phyloP scores from a whole-genome alignment of 2,329 filamentous ascomycete genomes.

The Fusarium penzigii region DNA sequence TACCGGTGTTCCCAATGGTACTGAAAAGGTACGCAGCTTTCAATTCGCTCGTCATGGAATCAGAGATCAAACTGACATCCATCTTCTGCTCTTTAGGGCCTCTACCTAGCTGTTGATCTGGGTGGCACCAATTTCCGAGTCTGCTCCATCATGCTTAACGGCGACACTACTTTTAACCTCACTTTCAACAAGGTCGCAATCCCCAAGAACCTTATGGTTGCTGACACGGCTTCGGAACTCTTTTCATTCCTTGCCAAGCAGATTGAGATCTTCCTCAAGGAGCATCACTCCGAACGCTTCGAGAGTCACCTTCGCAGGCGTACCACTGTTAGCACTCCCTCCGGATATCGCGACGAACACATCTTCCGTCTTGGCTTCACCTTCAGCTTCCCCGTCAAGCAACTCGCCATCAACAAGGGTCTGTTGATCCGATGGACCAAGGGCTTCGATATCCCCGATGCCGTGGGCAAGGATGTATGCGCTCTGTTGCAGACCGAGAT shows the following conservation, averaged over 20 bases:
- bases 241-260: slow-evolving; percentile 93
- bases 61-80: slow-evolving; percentile 6
- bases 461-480: slow-evolving; percentile 92
- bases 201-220: slow-evolving; percentile 85
- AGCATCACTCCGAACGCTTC: slow-evolving; percentile 88
- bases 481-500: slow-evolving; percentile 86
- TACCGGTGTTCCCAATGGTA: slow-evolving; percentile 92
- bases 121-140: slow-evolving; percentile 98
- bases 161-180: slow-evolving; percentile 92
- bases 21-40: slow-evolving; percentile 73
- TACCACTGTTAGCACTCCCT: slow-evolving; percentile 57
- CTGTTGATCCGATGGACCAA: slow-evolving; percentile 97
- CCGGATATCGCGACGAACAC: slow-evolving; percentile 68
- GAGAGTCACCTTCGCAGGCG: slow-evolving; percentile 67
- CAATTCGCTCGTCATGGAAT: not conserved
- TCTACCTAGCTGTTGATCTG: slow-evolving; percentile 96
- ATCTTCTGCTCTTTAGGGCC: slow-evolving; percentile 59
- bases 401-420: slow-evolving; percentile 93
- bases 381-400: slow-evolving; percentile 95
- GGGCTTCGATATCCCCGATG: slow-evolving; percentile 95
- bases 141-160: slow-evolving; percentile 90
- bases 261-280: slow-evolving; percentile 83
- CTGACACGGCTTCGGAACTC: slow-evolving; percentile 81
- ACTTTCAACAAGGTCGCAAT: slow-evolving; percentile 92
- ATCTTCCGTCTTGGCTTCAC: slow-evolving; percentile 97